A percentile compares a stretch with the other conserved stretches of the same genome.
phyloP scores from a whole-genome alignment of 129 eudicot genomes.

The Centaurea solstitialis region DNA sequence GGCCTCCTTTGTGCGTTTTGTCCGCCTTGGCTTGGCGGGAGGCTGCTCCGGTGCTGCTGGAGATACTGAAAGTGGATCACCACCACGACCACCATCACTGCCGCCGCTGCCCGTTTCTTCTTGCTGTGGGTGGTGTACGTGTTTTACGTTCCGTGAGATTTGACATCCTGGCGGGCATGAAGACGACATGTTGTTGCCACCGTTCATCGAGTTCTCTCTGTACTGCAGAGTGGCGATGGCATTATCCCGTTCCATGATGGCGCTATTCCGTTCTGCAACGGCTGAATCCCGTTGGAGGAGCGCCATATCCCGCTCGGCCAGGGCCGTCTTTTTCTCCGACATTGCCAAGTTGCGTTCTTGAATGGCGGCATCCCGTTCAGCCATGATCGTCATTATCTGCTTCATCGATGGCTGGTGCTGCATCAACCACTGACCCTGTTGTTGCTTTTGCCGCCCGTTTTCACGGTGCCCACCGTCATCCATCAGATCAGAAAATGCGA shows the following conservation, averaged over 20 bases:
- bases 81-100: slow-evolving; percentile 34
- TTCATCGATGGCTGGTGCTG: slow-evolving; percentile 98
- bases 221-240: slow-evolving; percentile 88
- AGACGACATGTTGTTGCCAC: slow-evolving; percentile 36
- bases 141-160: slow-evolving; percentile 79
- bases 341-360: slow-evolving; percentile 90
- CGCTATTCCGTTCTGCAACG: slow-evolving; percentile 77
- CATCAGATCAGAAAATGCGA: slow-evolving; percentile 52
- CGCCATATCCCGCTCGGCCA: slow-evolving; percentile 96
- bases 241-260: slow-evolving; percentile 82
- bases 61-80: slow-evolving; percentile 39
- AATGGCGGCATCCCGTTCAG: slow-evolving; percentile 93
- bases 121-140: slow-evolving; percentile 77
- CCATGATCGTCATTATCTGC: slow-evolving; percentile 95
- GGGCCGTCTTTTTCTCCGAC: slow-evolving; percentile 83
- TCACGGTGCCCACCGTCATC: slow-evolving; percentile 91
- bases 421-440: slow-evolving; percentile 97
- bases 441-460: slow-evolving; percentile 79
- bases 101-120: slow-evolving; percentile 40
- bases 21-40: slow-evolving; percentile 48
- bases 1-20: slow-evolving; percentile 61
- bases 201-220: slow-evolving; percentile 61
- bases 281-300: slow-evolving; percentile 89
- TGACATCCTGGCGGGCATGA: slow-evolving; percentile 92
- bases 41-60: slow-evolving; percentile 41